phyloP scores from a whole-genome alignment of 257 asterid genomes.

The Ehretia macrophylla region DNA sequence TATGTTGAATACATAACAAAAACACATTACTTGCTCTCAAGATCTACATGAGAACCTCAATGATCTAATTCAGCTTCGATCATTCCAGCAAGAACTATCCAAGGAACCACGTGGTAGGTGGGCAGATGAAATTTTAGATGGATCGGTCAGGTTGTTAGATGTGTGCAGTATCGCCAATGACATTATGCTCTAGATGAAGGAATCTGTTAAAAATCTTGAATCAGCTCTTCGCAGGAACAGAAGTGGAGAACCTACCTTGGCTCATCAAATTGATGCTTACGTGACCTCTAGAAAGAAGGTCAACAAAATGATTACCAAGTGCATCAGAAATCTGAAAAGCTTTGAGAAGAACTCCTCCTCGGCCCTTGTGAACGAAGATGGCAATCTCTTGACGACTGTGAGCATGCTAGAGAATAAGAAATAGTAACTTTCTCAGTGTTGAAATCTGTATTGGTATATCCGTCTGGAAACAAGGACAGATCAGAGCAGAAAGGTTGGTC shows the following conservation, averaged over 20 bases:
- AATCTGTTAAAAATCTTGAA: constrained; percentile 14
- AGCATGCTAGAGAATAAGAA: constrained; percentile 22
- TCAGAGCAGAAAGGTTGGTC: constrained; percentile 13
- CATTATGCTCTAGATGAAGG: constrained; percentile 11
- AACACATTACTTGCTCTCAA: no score
- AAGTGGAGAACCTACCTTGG: constrained; percentile 2
- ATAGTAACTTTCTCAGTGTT: constrained; percentile 8
- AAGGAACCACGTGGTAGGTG: neutral
- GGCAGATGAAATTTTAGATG: constrained; percentile 13
- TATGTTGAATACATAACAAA: no score
- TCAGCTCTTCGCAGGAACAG: constrained; percentile 25
- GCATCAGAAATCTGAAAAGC: constrained; percentile 24
- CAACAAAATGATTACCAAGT: constrained; percentile 18
- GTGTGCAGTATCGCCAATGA: constrained; percentile 20
- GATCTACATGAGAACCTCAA: constrained; percentile 12
- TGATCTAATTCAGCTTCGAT: constrained; percentile 18
- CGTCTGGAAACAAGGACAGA: constrained; percentile 6
- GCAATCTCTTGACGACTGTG: neutral
- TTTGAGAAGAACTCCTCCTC: constrained; percentile 3
- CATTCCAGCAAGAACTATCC: constrained; percentile 13
- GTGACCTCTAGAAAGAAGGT: constrained; percentile 25
- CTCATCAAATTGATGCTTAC: constrained; percentile 12
- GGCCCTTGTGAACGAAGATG: neutral
- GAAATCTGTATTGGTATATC: constrained; percentile 11
- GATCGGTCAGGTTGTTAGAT: constrained; percentile 23